These are phyloP conservation scores for Nigrospora oryzae DNA, from an alignment of 2,329 filamentous ascomycete genomes.

Conservation along the genomic window DNA sequence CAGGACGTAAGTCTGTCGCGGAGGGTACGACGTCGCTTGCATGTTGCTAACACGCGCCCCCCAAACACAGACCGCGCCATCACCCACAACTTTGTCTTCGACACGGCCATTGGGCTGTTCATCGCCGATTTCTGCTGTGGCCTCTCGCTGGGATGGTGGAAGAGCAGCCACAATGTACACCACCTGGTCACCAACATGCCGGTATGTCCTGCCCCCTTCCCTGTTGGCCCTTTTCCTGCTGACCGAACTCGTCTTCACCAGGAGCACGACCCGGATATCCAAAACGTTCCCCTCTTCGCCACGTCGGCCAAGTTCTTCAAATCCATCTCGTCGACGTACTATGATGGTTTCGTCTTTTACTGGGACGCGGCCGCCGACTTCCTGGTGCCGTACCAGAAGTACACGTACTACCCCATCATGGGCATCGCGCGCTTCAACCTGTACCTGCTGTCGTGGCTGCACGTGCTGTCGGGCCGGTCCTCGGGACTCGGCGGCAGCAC, in stretches of 20 bases:
- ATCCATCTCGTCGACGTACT: conserved; percentile 55
- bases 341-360: conserved; percentile 50
- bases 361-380: conserved; percentile 55
- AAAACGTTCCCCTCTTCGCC: conserved; percentile 63
- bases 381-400: conserved; percentile 52
- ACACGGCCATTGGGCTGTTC: conserved; percentile 54
- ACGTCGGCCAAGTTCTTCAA: conserved; percentile 58
- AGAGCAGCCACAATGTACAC: conserved; percentile 61
- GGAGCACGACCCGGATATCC: conserved; percentile 51
- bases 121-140: conserved; percentile 59
- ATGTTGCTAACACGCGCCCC: not conserved
- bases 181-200: conserved; percentile 59
- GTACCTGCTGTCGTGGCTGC: conserved; percentile 58
- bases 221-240: conserved; percentile 1
- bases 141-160: conserved; percentile 62
- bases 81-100: conserved; percentile 46
- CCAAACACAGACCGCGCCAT: conserved; percentile 33
- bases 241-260: conserved; percentile 9
- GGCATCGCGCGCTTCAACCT: conserved; percentile 64
- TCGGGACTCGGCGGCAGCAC: conserved; percentile 45
- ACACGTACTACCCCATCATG: conserved; percentile 63
- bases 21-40: not conserved
- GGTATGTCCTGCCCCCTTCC: conserved; percentile 13
- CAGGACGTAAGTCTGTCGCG: conserved; percentile 39
- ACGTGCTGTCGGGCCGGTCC: conserved; percentile 48